These are phyloP conservation scores for Fagus crenata DNA, from an alignment of 306 rosid species.

Conservation along the genomic window DNA sequence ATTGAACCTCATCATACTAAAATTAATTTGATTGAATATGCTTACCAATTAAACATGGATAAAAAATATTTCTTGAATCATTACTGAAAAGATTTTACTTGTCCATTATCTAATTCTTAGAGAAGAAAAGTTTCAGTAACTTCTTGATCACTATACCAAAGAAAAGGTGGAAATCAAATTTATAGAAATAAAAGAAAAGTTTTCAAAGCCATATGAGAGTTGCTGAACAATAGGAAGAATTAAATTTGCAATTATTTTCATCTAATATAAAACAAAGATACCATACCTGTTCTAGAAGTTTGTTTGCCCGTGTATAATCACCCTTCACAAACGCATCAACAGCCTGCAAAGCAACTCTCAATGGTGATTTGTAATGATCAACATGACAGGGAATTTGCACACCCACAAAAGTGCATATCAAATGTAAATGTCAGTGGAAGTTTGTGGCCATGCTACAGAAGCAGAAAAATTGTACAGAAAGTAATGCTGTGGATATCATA, in stretches of 20 bases:
- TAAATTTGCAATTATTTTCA: background rate
- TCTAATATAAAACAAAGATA: background rate
- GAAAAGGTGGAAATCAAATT: background rate
- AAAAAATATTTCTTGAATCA: background rate
- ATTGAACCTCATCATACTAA: background rate
- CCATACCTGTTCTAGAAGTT: constrained; percentile 32
- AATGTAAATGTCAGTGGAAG: background rate
- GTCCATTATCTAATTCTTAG: background rate
- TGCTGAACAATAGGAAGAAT: background rate
- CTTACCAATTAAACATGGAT: background rate
- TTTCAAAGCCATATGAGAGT: background rate
- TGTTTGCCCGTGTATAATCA: constrained; percentile 34
- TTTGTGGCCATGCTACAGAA: background rate
- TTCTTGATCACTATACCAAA: background rate
- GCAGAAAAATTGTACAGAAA: background rate
- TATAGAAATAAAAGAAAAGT: background rate
- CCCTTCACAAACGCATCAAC: constrained; percentile 36
- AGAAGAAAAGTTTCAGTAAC: background rate
- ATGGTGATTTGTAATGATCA: background rate
- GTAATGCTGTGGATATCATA: background rate
- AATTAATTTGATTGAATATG: background rate
- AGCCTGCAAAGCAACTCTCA: constrained; percentile 32
- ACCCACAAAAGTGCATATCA: background rate
- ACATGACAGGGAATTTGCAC: background rate
- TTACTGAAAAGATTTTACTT: background rate